Conservation (phyloP, 306 rosid genomes). For the Vigna hirtella region DNA sequence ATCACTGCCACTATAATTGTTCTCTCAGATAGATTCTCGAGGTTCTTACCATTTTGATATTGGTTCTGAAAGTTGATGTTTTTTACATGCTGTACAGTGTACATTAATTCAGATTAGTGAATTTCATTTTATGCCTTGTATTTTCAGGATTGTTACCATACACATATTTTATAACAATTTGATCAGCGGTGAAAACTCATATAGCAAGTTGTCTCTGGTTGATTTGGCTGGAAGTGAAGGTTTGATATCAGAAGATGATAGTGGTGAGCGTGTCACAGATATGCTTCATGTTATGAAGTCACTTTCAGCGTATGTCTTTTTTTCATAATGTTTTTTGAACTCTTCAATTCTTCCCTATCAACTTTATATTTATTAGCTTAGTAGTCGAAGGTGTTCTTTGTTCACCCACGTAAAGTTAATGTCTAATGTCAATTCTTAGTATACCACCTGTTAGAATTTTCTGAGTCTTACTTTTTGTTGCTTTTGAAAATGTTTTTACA, state of each 20-base stretch:
- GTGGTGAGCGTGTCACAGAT: conserved; percentile 83
- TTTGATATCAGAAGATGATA: conserved; percentile 76
- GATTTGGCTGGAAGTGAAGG: conserved; percentile 96
- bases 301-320: conserved; percentile 79
- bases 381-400: background rate
- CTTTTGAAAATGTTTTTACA: conserved; percentile 45
- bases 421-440: background rate
- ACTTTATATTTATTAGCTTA: conserved; percentile 22
- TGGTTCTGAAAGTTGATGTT: background rate
- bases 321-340: background rate
- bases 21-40: background rate
- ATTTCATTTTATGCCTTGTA: conserved; percentile 41
- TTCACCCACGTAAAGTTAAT: conserved; percentile 6
- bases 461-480: conserved; percentile 13
- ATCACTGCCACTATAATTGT: conserved; percentile 1
- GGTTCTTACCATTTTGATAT: conserved; percentile 22
- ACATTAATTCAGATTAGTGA: conserved; percentile 38
- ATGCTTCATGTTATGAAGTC: conserved; percentile 92
- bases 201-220: conserved; percentile 80
- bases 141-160: conserved; percentile 69
- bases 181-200: conserved; percentile 73
- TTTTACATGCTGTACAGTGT: background rate
- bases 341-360: background rate
- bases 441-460: conserved; percentile 5
- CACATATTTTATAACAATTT: conserved; percentile 70